Percentiles rank a stretch among this genome's conserved stretches.
Conservation (phyloP, 2,329 filamentous ascomycete species). For the Ophioceras dolichostomum region DNA sequence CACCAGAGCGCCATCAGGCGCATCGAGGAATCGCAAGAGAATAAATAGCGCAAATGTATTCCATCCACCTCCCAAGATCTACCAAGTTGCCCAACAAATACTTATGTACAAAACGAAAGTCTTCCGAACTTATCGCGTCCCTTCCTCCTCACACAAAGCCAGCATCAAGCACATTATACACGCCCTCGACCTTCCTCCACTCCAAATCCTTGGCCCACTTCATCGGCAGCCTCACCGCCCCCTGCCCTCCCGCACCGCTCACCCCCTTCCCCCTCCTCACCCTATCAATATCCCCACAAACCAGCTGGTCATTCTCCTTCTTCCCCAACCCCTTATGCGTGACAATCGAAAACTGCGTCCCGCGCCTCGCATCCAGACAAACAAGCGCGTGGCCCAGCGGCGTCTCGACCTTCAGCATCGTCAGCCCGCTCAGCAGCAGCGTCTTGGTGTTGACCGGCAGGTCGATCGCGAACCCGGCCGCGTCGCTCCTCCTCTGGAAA, state of each 20-base stretch:
- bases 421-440: slow-evolving; percentile 8
- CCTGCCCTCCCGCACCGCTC: too few species aligned
- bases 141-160: slow-evolving; percentile 2
- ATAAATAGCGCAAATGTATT: too few species aligned
- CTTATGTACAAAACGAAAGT: too few species aligned
- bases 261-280: not conserved
- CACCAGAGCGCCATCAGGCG: too few species aligned
- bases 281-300: not conserved
- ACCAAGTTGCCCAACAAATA: too few species aligned
- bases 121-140: too few species aligned
- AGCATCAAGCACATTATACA: not conserved
- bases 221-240: not conserved
- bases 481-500: slow-evolving; percentile 6
- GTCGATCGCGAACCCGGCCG: slow-evolving; percentile 13
- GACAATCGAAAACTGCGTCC: not conserved
- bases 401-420: slow-evolving; percentile 6
- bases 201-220: not conserved
- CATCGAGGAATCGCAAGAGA: too few species aligned
- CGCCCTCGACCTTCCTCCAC: not conserved
- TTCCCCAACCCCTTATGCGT: slow-evolving; percentile 1
- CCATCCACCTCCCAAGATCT: too few species aligned
- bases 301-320: slow-evolving; percentile 4
- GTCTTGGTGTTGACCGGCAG: slow-evolving; percentile 8
- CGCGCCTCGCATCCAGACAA: not conserved
- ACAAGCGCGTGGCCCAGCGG: slow-evolving; percentile 2